Conservation (phyloP, 441 rosid genomes). For the Pelargonium citronellum region DNA sequence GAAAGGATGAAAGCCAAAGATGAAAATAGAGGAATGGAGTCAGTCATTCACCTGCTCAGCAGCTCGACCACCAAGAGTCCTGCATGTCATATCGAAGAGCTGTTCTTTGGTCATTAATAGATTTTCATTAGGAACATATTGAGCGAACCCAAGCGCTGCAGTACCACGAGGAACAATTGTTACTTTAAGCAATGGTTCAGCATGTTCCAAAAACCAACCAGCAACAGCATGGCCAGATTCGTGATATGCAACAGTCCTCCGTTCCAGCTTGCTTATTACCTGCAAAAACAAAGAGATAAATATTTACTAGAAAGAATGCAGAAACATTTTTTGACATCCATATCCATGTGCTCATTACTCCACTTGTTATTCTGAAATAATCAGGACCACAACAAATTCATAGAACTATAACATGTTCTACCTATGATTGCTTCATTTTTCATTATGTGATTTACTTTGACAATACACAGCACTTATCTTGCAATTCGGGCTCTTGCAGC, state of each 20-base stretch:
- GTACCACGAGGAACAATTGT: slow-evolving; percentile 72
- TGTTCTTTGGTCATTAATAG: slow-evolving; percentile 63
- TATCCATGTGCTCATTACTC: background rate
- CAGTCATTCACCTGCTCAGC: slow-evolving; percentile 43
- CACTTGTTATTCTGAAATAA: background rate
- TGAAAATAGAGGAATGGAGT: slow-evolving; percentile 8
- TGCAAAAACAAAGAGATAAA: slow-evolving; percentile 15
- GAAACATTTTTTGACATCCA: background rate
- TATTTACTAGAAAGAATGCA: background rate
- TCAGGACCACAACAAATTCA: background rate
- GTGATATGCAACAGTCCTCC: slow-evolving; percentile 60
- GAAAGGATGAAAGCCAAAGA: background rate
- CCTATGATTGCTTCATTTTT: background rate
- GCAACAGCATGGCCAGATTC: slow-evolving; percentile 75
- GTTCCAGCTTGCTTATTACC: slow-evolving; percentile 63
- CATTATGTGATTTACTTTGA: background rate
- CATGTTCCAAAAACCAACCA: slow-evolving; percentile 65
- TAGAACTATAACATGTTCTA: background rate
- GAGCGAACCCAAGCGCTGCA: slow-evolving; percentile 63
- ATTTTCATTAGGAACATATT: slow-evolving; percentile 61
- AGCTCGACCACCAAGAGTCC: slow-evolving; percentile 69
- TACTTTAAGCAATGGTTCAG: slow-evolving; percentile 63
- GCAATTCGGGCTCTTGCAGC: background rate
- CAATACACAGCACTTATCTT: background rate
- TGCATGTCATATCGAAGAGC: slow-evolving; percentile 60